Evolutionary conservation across 2,329 filamentous ascomycete genomes (phyloP), one percentile per base, ranked within the genome.

Genomic region (Monilinia fructigena): DNA sequence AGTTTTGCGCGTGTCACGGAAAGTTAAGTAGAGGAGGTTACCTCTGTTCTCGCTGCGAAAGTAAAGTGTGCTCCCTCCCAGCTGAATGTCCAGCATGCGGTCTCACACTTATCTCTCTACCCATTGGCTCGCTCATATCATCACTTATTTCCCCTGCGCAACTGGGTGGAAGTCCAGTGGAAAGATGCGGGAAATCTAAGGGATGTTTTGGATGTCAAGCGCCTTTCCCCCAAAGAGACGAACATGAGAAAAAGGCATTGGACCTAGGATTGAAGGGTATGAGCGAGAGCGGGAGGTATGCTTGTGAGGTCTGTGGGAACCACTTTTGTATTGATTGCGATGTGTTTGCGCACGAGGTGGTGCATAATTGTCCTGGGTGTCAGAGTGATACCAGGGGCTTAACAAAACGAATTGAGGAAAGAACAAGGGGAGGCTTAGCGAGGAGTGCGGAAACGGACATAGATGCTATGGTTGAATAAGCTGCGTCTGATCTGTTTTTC

Each of bases 321-420:
- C 94, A 98, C 79, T 99, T 98, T 76, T 99, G 95, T 81, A 96
- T 99, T 71, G 95, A 99, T 77, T 99, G 95, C 77, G 95, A 99
- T 77, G 87, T 97, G 31, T 97, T 95, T 79, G 90, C 92, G 31
- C 95, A 99, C 76, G 93, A 97, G 79, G 87, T 96, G 16, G 85
- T 97, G 62, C 94, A 99, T 77, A 98, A 98, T 78, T 99, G 95
- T 75, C 93, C 95, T 0, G 94, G 94, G 0, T 99, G 95, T 77
- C 74, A 75, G 60, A 68, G 70, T 55, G 70, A 75, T 67, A 72
- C 68, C 5, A 66, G 73, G 48, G 66, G 63, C 8, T 42, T 56
- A 55, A 38, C 67, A 20, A 58, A 16, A 12, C 16, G 16, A 6
- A n/a, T 18, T 40, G 16, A 47, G 31, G 38, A 20, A 20, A 20